Evolutionary conservation across 768 basidiomycete species (phyloP).

Genomic region (Hypholoma fasciculare): DNA sequence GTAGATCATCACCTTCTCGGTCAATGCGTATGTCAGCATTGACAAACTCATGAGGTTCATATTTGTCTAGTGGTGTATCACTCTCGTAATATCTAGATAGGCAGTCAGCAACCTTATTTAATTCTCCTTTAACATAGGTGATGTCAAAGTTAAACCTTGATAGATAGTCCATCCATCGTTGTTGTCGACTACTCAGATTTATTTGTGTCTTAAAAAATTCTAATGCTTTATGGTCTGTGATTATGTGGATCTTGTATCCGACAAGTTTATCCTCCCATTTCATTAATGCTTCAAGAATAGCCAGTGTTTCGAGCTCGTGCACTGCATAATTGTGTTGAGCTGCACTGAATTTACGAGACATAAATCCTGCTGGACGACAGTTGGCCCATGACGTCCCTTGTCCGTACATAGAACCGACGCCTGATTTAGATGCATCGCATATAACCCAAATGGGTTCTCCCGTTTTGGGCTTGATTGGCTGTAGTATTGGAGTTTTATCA

Average conservation of each 20-base stretch:
- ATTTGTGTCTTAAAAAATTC: constrained; percentile 26
- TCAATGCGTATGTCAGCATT: constrained; percentile 19
- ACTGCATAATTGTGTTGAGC: constrained; percentile 24
- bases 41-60: constrained; percentile 20
- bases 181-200: constrained; percentile 15
- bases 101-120: constrained; percentile 15
- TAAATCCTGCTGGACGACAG: constrained; percentile 16
- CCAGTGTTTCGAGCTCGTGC: constrained; percentile 34
- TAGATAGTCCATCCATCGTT: constrained; percentile 12
- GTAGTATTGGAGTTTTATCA: too few relatives aligned
- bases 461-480: too few relatives aligned
- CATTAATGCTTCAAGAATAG: constrained; percentile 35
- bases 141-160: constrained; percentile 15
- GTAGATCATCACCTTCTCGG: constrained; percentile 19
- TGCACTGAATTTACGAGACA: constrained; percentile 32
- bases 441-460: too few relatives aligned
- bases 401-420: too few relatives aligned
- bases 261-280: constrained; percentile 28
- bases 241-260: constrained; percentile 25
- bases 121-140: constrained; percentile 14
- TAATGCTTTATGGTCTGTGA: constrained; percentile 35
- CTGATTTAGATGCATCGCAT: too few relatives aligned
- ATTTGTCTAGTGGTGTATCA: constrained; percentile 13
- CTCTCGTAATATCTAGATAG: constrained; percentile 23
- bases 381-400: too few relatives aligned